phyloP scores from a whole-genome alignment of 2,329 filamentous ascomycete genomes.

The Phialocephala sp. region DNA sequence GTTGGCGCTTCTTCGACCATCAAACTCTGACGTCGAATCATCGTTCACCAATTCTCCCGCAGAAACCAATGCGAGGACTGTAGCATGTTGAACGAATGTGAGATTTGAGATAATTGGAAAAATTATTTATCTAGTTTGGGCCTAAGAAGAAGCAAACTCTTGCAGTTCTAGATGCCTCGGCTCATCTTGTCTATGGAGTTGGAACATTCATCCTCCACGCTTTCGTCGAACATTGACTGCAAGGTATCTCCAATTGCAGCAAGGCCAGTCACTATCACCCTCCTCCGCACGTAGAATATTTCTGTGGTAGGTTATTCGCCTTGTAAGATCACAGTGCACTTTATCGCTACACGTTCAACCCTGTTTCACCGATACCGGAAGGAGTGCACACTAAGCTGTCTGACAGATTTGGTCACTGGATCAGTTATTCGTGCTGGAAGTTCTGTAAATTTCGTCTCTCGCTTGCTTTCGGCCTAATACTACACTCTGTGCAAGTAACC shows the following conservation, averaged over 20 bases:
- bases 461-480: conserved; percentile 8
- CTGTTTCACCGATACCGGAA: conserved; percentile 8
- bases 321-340: not conserved
- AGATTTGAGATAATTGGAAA: conserved; percentile 2
- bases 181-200: not conserved
- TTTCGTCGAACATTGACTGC: not conserved
- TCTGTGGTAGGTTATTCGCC: not conserved
- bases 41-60: conserved; percentile 1
- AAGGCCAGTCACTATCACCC: not conserved
- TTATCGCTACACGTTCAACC: not conserved
- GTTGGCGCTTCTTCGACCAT: conserved; percentile 16
- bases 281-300: not conserved
- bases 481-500: conserved; percentile 14
- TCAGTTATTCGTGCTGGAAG: not conserved
- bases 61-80: not conserved
- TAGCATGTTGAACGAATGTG: not conserved
- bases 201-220: conserved; percentile 2
- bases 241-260: conserved; percentile 2
- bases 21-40: conserved; percentile 5
- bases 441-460: not conserved
- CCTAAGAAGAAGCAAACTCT: not conserved
- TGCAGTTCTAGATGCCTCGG: conserved; percentile 2
- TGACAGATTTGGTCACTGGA: not conserved
- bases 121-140: not conserved
- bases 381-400: not conserved